Conservation (phyloP, 1,284 basidiomycete species). For the Fomes fomentarius region DNA sequence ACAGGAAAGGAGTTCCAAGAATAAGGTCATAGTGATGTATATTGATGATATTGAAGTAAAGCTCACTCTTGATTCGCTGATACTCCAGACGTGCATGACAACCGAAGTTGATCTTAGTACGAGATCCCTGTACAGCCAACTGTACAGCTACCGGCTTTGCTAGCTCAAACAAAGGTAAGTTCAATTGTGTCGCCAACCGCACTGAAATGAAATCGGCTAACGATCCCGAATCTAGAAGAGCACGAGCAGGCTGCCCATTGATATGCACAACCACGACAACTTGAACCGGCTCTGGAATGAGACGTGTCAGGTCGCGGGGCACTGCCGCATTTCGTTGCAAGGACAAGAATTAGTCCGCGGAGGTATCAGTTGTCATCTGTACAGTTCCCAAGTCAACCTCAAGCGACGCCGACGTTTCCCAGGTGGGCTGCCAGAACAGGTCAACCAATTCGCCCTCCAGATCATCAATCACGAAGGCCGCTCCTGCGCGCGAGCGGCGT, state of each 20-base stretch:
- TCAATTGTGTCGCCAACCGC: conserved; percentile 4
- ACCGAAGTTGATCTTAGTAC: background rate
- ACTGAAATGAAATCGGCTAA: conserved; percentile 13
- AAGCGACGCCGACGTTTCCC: too few species aligned
- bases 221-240: conserved; percentile 11
- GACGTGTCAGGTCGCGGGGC: background rate
- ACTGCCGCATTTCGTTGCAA: conserved; percentile 9
- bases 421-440: too few species aligned
- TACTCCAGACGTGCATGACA: conserved; percentile 35
- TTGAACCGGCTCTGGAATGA: conserved; percentile 8
- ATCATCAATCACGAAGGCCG: too few species aligned
- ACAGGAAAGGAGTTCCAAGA: conserved; percentile 30
- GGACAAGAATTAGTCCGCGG: conserved; percentile 2
- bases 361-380: too few species aligned
- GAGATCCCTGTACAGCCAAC: conserved; percentile 7
- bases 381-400: too few species aligned
- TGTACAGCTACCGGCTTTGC: conserved; percentile 9
- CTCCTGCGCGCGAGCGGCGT: too few species aligned
- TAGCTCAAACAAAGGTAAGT: background rate
- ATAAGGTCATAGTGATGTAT: conserved; percentile 21
- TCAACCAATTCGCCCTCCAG: too few species aligned
- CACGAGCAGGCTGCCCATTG: conserved; percentile 7
- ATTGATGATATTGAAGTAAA: conserved; percentile 36
- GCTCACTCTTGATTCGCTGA: conserved; percentile 24
- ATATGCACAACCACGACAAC: background rate